Percentiles rank a stretch among this genome's conserved stretches.
Evolutionary conservation across 768 basidiomycete species (phyloP).

Genomic region (Leccinum subtestaceum): DNA sequence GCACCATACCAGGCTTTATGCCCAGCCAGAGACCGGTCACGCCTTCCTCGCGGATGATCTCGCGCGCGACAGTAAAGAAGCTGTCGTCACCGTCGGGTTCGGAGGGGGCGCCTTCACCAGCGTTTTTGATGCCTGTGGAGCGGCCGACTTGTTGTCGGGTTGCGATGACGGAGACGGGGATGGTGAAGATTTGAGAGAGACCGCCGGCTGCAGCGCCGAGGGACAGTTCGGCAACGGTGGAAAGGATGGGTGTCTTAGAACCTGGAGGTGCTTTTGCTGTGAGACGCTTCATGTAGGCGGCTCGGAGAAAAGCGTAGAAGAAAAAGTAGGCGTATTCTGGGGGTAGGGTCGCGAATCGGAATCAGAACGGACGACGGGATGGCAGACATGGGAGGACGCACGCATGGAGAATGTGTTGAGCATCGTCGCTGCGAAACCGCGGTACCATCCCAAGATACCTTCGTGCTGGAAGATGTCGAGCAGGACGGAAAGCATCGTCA

Average conservation of each 20-base stretch:
- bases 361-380: neutral
- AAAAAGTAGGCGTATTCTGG: constrained; percentile 99
- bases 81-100: constrained; percentile 50
- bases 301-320: constrained; percentile 92
- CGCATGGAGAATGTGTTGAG: constrained; percentile 97
- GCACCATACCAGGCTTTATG: constrained; percentile 86
- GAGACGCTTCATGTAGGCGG: constrained; percentile 73
- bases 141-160: constrained; percentile 92
- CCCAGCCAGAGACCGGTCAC: constrained; percentile 90
- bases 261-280: constrained; percentile 56
- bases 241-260: constrained; percentile 58
- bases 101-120: neutral
- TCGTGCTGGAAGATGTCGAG: constrained; percentile 73
- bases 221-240: constrained; percentile 76
- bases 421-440: constrained; percentile 96
- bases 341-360: neutral
- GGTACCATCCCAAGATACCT: constrained; percentile 80
- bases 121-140: constrained; percentile 12
- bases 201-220: constrained; percentile 92
- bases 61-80: constrained; percentile 73
- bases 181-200: constrained; percentile 96
- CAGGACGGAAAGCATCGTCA: constrained; percentile 63
- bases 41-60: constrained; percentile 89
- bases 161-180: constrained; percentile 96
- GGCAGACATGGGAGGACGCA: constrained; percentile 29